phyloP scores from a whole-genome alignment of 208 protist genomes.

The Lotmaria passim region DNA sequence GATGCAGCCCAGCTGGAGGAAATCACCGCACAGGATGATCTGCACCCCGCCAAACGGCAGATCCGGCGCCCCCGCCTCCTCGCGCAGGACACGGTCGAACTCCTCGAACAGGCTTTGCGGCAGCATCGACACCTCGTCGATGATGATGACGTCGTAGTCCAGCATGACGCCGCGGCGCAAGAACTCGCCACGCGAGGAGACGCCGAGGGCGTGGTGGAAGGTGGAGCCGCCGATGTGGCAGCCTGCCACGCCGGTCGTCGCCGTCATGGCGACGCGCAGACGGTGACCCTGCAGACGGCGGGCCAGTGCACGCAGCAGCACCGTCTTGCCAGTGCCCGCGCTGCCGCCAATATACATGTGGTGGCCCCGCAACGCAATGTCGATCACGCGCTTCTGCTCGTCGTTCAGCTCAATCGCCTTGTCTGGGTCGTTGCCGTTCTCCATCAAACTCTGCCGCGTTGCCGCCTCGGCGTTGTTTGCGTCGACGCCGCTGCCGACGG shows the following conservation, averaged over 20 bases:
- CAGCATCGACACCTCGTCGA: conserved; percentile 94
- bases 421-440: conserved; percentile 36
- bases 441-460: conserved; percentile 21
- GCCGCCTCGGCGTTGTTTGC: conserved; percentile 20
- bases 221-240: conserved; percentile 92
- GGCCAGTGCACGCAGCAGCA: conserved; percentile 76
- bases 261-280: conserved; percentile 88
- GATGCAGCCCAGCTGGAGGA: conserved; percentile 91
- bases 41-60: conserved; percentile 93
- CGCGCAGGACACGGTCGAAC: conserved; percentile 81
- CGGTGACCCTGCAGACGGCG: conserved; percentile 76
- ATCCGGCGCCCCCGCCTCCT: conserved; percentile 84
- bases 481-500: conserved; percentile 34
- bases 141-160: conserved; percentile 91
- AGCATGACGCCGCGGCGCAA: conserved; percentile 71
- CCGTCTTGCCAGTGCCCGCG: conserved; percentile 91
- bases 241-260: conserved; percentile 89
- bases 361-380: conserved; percentile 80
- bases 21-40: conserved; percentile 94
- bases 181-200: conserved; percentile 79
- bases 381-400: conserved; percentile 88
- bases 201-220: conserved; percentile 90
- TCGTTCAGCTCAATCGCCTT: conserved; percentile 73
- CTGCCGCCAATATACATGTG: conserved; percentile 90
- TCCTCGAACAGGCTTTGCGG: conserved; percentile 86